Percentiles rank a stretch among this genome's conserved stretches.
These are phyloP conservation scores for Punctularia strigosozonata DNA, from an alignment of 768 basidiomycete species.

Conservation along the genomic window DNA sequence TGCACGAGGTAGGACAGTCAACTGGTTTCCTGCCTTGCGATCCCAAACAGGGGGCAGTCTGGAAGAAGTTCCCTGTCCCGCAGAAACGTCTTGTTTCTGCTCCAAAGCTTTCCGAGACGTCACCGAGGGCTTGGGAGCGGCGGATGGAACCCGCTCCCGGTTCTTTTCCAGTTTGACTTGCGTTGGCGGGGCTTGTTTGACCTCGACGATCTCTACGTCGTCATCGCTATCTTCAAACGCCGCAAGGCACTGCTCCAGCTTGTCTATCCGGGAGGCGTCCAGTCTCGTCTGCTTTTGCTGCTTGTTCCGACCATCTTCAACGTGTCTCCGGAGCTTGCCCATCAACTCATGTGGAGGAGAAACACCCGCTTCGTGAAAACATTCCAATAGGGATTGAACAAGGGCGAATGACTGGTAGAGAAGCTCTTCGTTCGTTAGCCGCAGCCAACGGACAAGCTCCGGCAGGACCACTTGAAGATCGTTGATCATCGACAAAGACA, in stretches of 20 bases:
- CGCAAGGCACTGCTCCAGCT: slow-evolving; percentile 55
- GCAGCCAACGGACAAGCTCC: slow-evolving; percentile 78
- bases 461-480: slow-evolving; percentile 70
- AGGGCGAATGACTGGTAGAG: slow-evolving; percentile 83
- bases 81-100: too few species aligned
- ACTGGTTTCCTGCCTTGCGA: too few species aligned
- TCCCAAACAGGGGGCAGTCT: too few species aligned
- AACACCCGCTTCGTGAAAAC: slow-evolving; percentile 54
- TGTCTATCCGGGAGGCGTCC: slow-evolving; percentile 45
- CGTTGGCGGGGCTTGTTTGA: slow-evolving; percentile 15
- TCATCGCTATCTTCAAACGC: slow-evolving; percentile 53
- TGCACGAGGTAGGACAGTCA: too few species aligned
- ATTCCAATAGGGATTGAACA: slow-evolving; percentile 64
- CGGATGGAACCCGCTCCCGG: too few species aligned
- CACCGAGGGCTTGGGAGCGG: too few species aligned
- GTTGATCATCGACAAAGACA: slow-evolving; percentile 60
- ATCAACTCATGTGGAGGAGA: slow-evolving; percentile 44
- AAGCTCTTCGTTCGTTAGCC: slow-evolving; percentile 86
- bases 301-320: slow-evolving; percentile 45
- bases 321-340: slow-evolving; percentile 54
- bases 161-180: slow-evolving; percentile 2
- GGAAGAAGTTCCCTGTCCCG: too few species aligned
- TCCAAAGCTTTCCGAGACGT: too few species aligned
- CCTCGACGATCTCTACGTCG: slow-evolving; percentile 42
- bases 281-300: slow-evolving; percentile 40